Conservation (phyloP, 164 flowering plant species). For the Macadamia tetraphylla region DNA sequence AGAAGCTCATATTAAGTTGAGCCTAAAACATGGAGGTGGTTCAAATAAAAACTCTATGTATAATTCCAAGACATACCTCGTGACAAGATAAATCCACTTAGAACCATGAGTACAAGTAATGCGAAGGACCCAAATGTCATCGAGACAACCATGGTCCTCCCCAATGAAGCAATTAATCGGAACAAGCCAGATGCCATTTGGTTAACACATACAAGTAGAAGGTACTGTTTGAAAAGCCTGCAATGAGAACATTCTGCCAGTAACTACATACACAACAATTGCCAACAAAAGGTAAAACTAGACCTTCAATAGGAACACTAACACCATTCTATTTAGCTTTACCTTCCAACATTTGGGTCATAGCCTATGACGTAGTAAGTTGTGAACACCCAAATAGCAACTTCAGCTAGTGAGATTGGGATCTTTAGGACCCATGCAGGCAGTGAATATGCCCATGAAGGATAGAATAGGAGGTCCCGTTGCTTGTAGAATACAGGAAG, state of each 20-base stretch:
- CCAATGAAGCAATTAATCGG: slow-evolving; percentile 29
- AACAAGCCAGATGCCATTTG: slow-evolving; percentile 42
- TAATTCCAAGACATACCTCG: slow-evolving; percentile 26
- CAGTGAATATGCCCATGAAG: slow-evolving; percentile 79
- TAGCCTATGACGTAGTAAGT: slow-evolving; percentile 55
- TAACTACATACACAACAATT: background rate
- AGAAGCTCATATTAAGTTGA: background rate
- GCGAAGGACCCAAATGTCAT: slow-evolving; percentile 41
- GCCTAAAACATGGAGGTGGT: background rate
- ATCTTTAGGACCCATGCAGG: slow-evolving; percentile 67
- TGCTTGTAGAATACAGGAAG: slow-evolving; percentile 86
- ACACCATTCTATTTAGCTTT: background rate
- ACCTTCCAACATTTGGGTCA: slow-evolving; percentile 50
- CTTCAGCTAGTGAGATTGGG: slow-evolving; percentile 46
- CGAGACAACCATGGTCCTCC: slow-evolving; percentile 38
- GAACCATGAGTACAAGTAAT: slow-evolving; percentile 20
- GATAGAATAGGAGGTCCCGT: slow-evolving; percentile 69
- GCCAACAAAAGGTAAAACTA: background rate
- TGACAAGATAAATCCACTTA: slow-evolving; percentile 48
- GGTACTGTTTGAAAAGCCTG: slow-evolving; percentile 44
- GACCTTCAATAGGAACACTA: background rate
- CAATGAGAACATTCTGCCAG: background rate
- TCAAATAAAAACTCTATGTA: background rate
- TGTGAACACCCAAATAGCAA: slow-evolving; percentile 40
- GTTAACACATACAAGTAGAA: slow-evolving; percentile 31